Base-by-base conservation (phyloP, 2,329 filamentous ascomycete genomes). In the Simplicillium sp. region DNA sequence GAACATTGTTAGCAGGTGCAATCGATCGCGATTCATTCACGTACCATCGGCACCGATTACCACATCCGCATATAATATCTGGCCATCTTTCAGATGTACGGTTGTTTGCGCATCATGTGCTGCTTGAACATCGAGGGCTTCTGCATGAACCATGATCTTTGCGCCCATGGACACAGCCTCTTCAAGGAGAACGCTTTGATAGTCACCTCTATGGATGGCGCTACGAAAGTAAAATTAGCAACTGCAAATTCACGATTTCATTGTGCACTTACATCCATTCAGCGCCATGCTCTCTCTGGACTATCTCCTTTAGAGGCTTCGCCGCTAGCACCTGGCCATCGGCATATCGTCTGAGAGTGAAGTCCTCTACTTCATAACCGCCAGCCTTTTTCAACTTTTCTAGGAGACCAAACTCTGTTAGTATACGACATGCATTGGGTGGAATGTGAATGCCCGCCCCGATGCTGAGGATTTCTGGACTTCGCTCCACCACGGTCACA, bases 11-110 rank as follows among this genome's bases (percentile, higher is more conserved):
- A 33, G 7, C 11, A 9, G 17, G 16, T 17, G 11, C 11, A 12
- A 14, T 34, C 11, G n/a, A n/a, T n/a, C 7, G 16, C n/a, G 31
- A 34, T 4, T 16, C 20, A 16, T 35, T 4, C 4, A 29, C 40
- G 13, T 39, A 38, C 40, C 40, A 42, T 42, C 40, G 29, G 40
- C 40, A 4, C 40, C 40, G 25, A 42, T 42, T 14, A 42, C 40
- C 18, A 42, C 40, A 16, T 42, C 40, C 4, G 40, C 40, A 8
- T 15, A 8, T 12, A 42, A 29, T 31, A 18, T 12, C 40, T 25
- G 18, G n/a, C 36, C 36, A 39, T 39, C 36, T 15, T 29, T 39
- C 11, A 39, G 25, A 8, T 29, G 14, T 14, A 42, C 40, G 11
- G 20, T 16, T 5, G 18, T 33, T 14, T 33, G 40, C 14, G n/a